Percentiles rank a stretch among this genome's conserved stretches.
Evolutionary conservation across 164 flowering plant species (phyloP).

Genomic region (Buxus sempervirens): DNA sequence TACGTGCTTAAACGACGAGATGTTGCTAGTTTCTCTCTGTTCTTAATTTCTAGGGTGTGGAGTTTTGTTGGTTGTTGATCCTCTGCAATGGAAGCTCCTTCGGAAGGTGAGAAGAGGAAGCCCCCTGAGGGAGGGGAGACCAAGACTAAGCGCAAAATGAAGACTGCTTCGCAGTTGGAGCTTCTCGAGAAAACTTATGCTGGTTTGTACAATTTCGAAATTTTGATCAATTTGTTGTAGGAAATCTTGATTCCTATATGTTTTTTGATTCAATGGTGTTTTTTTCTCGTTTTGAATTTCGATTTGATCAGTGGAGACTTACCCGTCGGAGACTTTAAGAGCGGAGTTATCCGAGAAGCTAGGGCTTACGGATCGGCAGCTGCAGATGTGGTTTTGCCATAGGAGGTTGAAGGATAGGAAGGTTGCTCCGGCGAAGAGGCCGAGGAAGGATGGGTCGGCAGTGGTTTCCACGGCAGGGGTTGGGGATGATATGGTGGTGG

Average conservation of each 20-base stretch:
- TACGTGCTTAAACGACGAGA: no score
- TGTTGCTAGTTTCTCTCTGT: no score
- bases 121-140: conserved; percentile 23
- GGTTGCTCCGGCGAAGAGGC: conserved; percentile 18
- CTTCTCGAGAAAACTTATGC: conserved; percentile 58
- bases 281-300: conserved; percentile 1
- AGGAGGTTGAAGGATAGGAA: conserved; percentile 65
- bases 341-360: conserved; percentile 49
- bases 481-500: conserved; percentile 3
- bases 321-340: conserved; percentile 56
- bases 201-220: conserved; percentile 23
- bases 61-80: background rate
- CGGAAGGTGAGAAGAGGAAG: conserved; percentile 39
- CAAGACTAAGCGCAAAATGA: conserved; percentile 72
- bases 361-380: conserved; percentile 52
- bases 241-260: background rate
- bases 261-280: conserved; percentile 8
- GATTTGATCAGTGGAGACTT: conserved; percentile 42
- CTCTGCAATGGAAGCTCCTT: conserved; percentile 41
- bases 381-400: conserved; percentile 82
- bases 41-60: background rate
- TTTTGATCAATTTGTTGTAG: conserved; percentile 3
- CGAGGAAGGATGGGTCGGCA: conserved; percentile 1
- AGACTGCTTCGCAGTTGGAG: conserved; percentile 68
- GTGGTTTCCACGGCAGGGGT: background rate